phyloP scores from a whole-genome alignment of 1,139 yeast genomes.

The Kodamaea sp. region DNA sequence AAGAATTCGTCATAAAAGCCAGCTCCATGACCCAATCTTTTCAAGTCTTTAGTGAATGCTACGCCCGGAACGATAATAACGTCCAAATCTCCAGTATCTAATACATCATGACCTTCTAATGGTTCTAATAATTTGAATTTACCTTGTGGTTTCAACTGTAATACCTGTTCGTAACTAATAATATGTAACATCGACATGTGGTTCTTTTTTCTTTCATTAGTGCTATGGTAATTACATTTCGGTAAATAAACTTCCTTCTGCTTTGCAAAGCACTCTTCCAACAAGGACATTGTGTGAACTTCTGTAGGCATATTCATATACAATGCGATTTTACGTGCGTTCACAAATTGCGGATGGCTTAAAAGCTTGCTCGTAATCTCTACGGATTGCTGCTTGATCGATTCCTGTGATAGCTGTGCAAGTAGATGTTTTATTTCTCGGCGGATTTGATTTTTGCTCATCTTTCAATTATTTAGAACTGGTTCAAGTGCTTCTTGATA shows the following conservation, averaged over 20 bases:
- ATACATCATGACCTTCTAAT: conserved; percentile 29
- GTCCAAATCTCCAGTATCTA: conserved; percentile 52
- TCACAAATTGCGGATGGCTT: conserved; percentile 33
- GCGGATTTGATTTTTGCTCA: conserved; percentile 12
- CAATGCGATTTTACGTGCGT: conserved; percentile 51
- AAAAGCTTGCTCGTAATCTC: conserved; percentile 28
- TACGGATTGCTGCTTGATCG: conserved; percentile 10
- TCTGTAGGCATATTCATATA: conserved; percentile 71
- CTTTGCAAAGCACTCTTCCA: conserved; percentile 44
- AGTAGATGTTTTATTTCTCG: conserved; percentile 9
- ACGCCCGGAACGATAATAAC: conserved; percentile 81
- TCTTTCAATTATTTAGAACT: conserved; percentile 3
- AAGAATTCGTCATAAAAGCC: conserved; percentile 88
- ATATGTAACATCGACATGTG: conserved; percentile 60
- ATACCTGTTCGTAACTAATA: conserved; percentile 37
- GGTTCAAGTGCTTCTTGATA: not conserved
- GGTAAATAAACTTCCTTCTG: conserved; percentile 52
- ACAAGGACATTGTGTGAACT: conserved; percentile 50
- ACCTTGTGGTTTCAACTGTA: conserved; percentile 59
- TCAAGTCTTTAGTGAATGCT: conserved; percentile 57
- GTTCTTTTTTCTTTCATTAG: conserved; percentile 31
- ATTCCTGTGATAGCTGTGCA: conserved; percentile 6
- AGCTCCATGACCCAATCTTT: conserved; percentile 86
- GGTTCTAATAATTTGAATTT: conserved; percentile 72
- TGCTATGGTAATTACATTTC: conserved; percentile 29